Conservation (phyloP, 2,329 filamentous ascomycete genomes). For the Trichophaea hybrida region DNA sequence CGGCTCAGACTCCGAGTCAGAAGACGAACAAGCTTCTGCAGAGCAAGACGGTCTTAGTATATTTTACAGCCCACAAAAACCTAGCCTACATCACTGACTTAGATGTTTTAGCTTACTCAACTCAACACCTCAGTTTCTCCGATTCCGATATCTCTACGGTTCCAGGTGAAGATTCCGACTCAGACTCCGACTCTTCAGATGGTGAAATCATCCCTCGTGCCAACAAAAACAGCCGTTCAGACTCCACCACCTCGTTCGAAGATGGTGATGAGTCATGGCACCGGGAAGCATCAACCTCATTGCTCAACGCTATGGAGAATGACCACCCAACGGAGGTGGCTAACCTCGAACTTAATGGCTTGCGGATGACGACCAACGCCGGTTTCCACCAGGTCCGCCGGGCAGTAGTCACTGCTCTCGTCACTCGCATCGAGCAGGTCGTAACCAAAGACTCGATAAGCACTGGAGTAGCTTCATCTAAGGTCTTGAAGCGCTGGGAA, state of each 20-base stretch:
- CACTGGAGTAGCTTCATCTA: slow-evolving; percentile 47
- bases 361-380: slow-evolving; percentile 83
- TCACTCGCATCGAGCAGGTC: slow-evolving; percentile 63
- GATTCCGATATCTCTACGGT: slow-evolving; percentile 49
- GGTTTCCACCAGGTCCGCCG: slow-evolving; percentile 77
- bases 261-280: slow-evolving; percentile 22
- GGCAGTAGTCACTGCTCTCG: slow-evolving; percentile 73
- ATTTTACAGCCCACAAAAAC: slow-evolving; percentile 3
- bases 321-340: slow-evolving; percentile 26
- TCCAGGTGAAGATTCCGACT: slow-evolving; percentile 42
- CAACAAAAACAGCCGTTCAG: slow-evolving; percentile 2
- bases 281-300: slow-evolving; percentile 24
- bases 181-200: slow-evolving; percentile 64
- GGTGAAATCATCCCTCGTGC: background rate
- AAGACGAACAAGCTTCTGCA: slow-evolving; percentile 37
- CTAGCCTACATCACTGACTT: background rate
- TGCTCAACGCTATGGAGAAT: slow-evolving; percentile 24
- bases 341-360: slow-evolving; percentile 69
- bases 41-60: slow-evolving; percentile 28
- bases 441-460: slow-evolving; percentile 42
- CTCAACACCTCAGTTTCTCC: slow-evolving; percentile 36
- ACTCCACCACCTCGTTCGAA: slow-evolving; percentile 15
- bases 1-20: slow-evolving; percentile 49
- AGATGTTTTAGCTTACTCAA: background rate
- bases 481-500: slow-evolving; percentile 49